Percentiles rank a stretch among this genome's conserved stretches.
phyloP scores from a whole-genome alignment of 2,329 filamentous ascomycete species.

The Apiospora arundinis region DNA sequence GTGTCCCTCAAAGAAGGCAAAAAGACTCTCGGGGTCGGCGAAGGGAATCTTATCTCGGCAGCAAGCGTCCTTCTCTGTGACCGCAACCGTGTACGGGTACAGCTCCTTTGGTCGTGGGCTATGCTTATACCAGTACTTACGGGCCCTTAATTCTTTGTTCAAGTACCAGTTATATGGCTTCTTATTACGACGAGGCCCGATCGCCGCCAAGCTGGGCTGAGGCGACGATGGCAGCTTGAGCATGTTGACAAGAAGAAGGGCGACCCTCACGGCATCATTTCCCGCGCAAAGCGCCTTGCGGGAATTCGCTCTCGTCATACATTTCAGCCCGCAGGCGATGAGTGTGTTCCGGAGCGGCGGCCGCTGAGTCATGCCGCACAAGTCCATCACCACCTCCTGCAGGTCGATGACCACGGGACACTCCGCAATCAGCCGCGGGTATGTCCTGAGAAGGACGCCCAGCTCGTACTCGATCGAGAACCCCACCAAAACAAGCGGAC shows the following conservation, averaged over 20 bases:
- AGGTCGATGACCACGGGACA: not conserved
- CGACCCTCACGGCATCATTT: not conserved
- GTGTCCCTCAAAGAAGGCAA: not conserved
- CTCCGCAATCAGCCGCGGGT: not conserved
- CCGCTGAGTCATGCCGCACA: not conserved
- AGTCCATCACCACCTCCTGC: not conserved
- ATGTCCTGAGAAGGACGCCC: rapidly evolving
- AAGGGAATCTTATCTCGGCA: not conserved
- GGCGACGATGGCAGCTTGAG: not conserved
- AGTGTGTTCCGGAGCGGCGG: not conserved
- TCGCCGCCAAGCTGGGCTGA: not conserved
- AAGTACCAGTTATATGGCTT: not conserved
- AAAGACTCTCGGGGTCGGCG: not conserved
- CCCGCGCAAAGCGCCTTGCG: not conserved
- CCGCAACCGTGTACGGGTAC: not conserved
- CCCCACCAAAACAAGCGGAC: not conserved
- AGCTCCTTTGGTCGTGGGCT: not conserved
- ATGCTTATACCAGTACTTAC: not conserved
- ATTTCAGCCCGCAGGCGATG: not conserved
- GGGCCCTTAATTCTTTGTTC: not conserved
- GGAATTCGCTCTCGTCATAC: not conserved
- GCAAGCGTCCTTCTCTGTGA: not conserved
- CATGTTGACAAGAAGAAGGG: not conserved
- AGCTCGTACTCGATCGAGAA: not conserved
- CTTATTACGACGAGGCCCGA: not conserved